phyloP scores from a whole-genome alignment of 257 asterid genomes.

The Osmanthus fragrans region DNA sequence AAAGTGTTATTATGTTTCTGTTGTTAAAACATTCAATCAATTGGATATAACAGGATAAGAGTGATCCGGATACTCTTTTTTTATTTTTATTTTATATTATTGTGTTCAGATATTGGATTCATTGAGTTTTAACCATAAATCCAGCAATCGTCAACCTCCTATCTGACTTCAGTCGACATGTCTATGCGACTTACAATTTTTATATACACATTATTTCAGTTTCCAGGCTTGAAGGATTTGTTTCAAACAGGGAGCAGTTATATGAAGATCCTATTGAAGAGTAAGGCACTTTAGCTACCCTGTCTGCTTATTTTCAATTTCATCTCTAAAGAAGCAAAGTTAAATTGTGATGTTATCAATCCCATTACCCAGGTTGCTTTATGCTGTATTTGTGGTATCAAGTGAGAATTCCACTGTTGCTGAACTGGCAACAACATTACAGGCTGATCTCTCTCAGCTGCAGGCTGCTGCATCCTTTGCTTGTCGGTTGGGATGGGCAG shows the following conservation, averaged over 20 bases:
- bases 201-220: conserved; percentile 58
- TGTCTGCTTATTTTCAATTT: conserved; percentile 21
- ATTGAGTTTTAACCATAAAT: not conserved
- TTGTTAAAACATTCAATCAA: not conserved
- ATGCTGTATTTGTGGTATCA: conserved; percentile 98
- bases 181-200: conserved; percentile 26
- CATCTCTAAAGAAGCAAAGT: conserved; percentile 23
- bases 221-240: conserved; percentile 99
- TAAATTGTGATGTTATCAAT: conserved; percentile 29
- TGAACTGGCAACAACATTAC: conserved; percentile 89
- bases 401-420: conserved; percentile 98
- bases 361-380: conserved; percentile 77
- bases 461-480: conserved; percentile 99
- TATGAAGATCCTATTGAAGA: conserved; percentile 99
- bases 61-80: not conserved
- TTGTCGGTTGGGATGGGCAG: conserved; percentile 99
- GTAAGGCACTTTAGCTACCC: conserved; percentile 49
- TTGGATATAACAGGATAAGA: not conserved
- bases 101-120: not conserved
- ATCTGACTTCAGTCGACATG: not conserved
- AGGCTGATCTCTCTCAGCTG: conserved; percentile 94
- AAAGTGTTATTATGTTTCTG: conserved; percentile 1
- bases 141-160: not conserved
- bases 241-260: conserved; percentile 96
- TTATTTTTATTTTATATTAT: not conserved